Evolutionary conservation across 2,329 filamentous ascomycete genomes (phyloP), one percentile per base, ranked within the genome.

Genomic region (Pseudopithomyces chartarum): DNA sequence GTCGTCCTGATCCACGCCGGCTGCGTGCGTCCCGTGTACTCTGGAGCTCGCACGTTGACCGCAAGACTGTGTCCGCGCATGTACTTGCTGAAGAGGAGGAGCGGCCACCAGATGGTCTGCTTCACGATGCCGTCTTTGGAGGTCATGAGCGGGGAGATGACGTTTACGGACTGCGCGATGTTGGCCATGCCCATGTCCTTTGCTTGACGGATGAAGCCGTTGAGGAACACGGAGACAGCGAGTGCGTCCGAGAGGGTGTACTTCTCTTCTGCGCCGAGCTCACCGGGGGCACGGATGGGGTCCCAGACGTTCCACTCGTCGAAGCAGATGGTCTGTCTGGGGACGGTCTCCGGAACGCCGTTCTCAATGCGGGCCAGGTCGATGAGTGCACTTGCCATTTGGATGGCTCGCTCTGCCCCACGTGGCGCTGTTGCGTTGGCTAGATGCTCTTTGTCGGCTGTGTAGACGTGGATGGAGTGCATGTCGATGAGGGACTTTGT

Each of bases 281-380:
- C 86, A 15, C 90, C 90, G 0, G 88, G 88, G 0, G 90, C 89
- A 8, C 89, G 84, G 52, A 82, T 80, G 0, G 89, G 88, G 65
- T 91, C 89, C 90, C 90, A 93, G 8, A 92, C 89, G 71, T 92
- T 93, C 90, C 90, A 92, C 75, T 92, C 90, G 70, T 93, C 90
- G 70, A 92, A 92, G 80, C 90, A 92, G 71, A 93, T 91, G 50
- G 83, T 88, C 45, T 86, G 88, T 3, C 83, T 79, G 3, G 84
- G 83, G n/a, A 87, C 84, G 0, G 80, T 78, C 0, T 82, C 76
- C 0, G 87, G 82, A 0, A 89, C 82, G 39, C 79, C 77, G 73
- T 89, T 88, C 71, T 91, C 87, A 67, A 91, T 87, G 33, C 87
- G 82, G 0, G 90, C 90, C 1, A 92, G 83, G 70, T 92, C 89